phyloP scores from a whole-genome alignment of 805 yeast genomes.

The Monosporozyma yasuniensis region DNA sequence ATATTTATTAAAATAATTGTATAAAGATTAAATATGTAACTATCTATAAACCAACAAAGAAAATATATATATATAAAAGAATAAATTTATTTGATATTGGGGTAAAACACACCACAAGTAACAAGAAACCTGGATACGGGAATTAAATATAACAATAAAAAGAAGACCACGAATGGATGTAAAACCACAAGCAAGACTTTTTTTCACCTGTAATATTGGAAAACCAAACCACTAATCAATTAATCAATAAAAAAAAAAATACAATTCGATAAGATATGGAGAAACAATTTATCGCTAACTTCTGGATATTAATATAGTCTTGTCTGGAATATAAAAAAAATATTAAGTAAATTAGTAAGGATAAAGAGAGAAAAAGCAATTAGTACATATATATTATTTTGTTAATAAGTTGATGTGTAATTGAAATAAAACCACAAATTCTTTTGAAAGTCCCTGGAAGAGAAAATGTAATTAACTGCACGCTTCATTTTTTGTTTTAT shows the following conservation, averaged over 20 bases:
- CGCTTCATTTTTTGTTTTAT: constrained; percentile 1
- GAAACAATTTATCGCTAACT: no score
- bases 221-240: no score
- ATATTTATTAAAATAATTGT: background rate
- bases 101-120: background rate
- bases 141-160: background rate
- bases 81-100: background rate
- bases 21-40: background rate
- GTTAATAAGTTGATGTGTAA: background rate
- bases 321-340: background rate
- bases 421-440: background rate
- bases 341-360: background rate
- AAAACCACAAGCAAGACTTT: constrained; percentile 1
- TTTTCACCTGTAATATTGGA: no score
- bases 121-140: background rate
- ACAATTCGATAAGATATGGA: no score
- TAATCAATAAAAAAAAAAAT: no score
- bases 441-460: constrained; percentile 8
- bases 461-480: constrained; percentile 13
- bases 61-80: background rate
- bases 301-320: background rate
- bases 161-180: background rate
- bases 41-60: background rate
- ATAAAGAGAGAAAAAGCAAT: background rate
- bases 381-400: background rate